Percentiles rank a stretch among this genome's conserved stretches.
Conservation (phyloP, 768 basidiomycete genomes). For the Trametes meyenii region DNA sequence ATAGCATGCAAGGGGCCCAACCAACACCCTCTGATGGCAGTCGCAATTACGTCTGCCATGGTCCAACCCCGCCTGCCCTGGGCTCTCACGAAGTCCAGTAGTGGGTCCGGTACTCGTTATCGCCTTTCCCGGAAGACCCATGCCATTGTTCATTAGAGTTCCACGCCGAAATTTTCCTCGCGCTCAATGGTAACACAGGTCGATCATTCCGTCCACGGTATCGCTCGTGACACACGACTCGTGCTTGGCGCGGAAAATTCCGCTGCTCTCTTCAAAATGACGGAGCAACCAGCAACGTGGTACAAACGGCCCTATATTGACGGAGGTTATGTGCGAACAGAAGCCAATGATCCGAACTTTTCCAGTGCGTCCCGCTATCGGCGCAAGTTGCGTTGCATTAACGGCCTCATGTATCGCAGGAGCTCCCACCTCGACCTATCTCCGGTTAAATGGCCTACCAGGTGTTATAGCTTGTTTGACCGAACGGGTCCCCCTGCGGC, state of each 20-base stretch:
- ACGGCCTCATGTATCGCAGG: no score
- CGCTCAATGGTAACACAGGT: no score
- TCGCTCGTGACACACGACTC: not conserved
- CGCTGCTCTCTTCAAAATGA: not conserved
- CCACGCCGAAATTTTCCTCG: not conserved
- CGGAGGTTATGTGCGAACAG: not conserved
- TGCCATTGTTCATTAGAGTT: not conserved
- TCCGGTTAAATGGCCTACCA: no score
- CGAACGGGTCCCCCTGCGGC: not conserved
- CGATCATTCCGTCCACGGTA: no score
- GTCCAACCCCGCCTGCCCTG: not conserved
- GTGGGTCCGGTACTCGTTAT: not conserved
- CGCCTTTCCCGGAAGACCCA: not conserved
- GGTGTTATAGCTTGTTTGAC: no score
- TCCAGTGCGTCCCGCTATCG: not conserved
- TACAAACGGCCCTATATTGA: not conserved
- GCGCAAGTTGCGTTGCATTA: no score
- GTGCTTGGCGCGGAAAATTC: not conserved
- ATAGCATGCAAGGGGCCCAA: not conserved
- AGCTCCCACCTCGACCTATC: no score
- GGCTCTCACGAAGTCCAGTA: conserved; percentile 3
- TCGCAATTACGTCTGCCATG: not conserved
- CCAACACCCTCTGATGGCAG: not conserved
- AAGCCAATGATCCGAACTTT: not conserved
- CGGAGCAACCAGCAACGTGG: not conserved